Base-by-base conservation (phyloP, 345 rosid genomes). In the Salix suchowensis region DNA sequence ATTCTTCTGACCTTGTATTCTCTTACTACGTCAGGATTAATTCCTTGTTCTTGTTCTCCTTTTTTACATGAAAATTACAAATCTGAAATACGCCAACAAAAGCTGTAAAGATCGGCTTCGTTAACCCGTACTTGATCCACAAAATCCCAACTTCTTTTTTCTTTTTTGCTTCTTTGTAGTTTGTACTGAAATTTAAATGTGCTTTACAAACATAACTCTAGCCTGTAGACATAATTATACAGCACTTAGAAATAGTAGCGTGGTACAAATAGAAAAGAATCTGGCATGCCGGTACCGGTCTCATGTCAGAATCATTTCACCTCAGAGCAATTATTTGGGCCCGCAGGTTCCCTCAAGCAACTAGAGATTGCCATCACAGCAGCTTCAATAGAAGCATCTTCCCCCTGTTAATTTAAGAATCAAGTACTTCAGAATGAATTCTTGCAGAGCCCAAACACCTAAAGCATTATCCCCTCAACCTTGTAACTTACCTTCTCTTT, bases 371-470 rank as follows among this genome's bases (percentile, higher is more conserved):
- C 97, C 96, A 88, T 86, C 30, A 90, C 93, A 61, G 97, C 97
- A 82, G 96, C 92, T 86, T 95, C 98, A 73, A 89, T 84, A 30
- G 98, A 91, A 32, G 88, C 90, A 84, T 95, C 97, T 83, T 95
- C 97, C 36, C 98, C 96, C 97, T 95, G 86, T 67, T 82, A 32
- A 0, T 32, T 77, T 70, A 68, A 67, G 70, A 74, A 75, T 65
- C 36, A 81, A 58, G 71, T 62, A 65, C 55, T 75, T 34, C 28
- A 30, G 12, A 64, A 65, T 62, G 32, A 67, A 30, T 46, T 55
- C 23, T 4, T 11, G 36, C 15, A 19, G 21, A 19, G 18, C n/a
- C 24, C 48, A 70, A 72, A 60, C 50, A 42, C 12, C 39, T 19
- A 55, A 18, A 28, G 54, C 8, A 36, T 0, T 65, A 40, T 34